Evolutionary conservation across 495 filamentous ascomycete species (phyloP).

Genomic region (Tuber umbilicatum): DNA sequence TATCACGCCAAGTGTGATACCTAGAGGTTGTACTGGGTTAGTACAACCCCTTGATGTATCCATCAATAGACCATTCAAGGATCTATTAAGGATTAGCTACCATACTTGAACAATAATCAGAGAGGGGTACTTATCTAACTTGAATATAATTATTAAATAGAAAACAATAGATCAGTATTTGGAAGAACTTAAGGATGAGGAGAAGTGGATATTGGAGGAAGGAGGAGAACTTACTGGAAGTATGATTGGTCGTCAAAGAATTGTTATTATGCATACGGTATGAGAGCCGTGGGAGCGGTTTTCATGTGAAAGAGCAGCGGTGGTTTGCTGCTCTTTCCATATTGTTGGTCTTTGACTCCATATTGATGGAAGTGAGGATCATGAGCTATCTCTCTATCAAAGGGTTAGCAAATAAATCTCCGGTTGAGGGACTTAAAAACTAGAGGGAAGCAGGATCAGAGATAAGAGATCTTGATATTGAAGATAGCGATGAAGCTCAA

Average conservation of each 20-base stretch:
- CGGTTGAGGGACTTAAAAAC: too few species aligned
- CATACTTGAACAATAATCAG: too few species aligned
- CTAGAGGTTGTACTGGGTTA: not conserved
- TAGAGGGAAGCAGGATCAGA: too few species aligned
- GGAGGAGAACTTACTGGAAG: not conserved
- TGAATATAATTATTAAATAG: too few species aligned
- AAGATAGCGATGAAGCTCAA: too few species aligned
- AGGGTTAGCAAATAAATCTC: not conserved
- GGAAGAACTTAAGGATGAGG: too few species aligned
- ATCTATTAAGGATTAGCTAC: too few species aligned
- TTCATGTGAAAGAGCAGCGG: not conserved
- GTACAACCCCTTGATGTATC: not conserved
- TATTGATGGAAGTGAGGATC: not conserved
- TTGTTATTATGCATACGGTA: conserved; percentile 8
- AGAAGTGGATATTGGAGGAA: too few species aligned
- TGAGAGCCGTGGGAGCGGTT: conserved; percentile 8
- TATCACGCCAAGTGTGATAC: not conserved
- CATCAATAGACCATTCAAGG: too few species aligned
- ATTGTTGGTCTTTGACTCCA: not conserved
- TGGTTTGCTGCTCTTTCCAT: not conserved
- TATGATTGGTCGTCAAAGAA: conserved; percentile 1
- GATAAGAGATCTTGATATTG: too few species aligned
- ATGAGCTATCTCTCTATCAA: not conserved
- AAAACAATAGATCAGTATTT: too few species aligned
- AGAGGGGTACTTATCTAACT: too few species aligned